phyloP scores from a whole-genome alignment of 257 asterid genomes.

The Primulina eburnea region DNA sequence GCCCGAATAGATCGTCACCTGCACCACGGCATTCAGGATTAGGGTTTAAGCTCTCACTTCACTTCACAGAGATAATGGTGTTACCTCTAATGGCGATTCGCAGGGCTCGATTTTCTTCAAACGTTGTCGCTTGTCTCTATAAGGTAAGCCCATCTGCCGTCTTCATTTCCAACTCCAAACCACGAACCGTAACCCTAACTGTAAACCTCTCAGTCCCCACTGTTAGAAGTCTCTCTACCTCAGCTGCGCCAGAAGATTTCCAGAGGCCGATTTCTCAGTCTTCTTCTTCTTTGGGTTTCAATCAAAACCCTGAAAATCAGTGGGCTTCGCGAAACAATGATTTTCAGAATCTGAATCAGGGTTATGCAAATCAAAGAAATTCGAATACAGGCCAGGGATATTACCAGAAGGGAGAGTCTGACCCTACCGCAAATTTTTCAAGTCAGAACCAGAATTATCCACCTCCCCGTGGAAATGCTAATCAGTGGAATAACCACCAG shows the following conservation, averaged over 20 bases:
- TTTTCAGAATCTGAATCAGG: constrained; percentile 47
- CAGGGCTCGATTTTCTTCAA: constrained; percentile 38
- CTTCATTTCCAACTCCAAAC: constrained; percentile 34
- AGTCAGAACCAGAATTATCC: constrained; percentile 39
- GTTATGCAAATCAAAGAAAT: constrained; percentile 35
- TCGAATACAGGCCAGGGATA: constrained; percentile 28
- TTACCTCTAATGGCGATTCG: constrained; percentile 38
- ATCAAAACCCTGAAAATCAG: constrained; percentile 35
- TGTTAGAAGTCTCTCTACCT: constrained; percentile 43
- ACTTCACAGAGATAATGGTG: constrained; percentile 38
- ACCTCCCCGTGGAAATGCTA: constrained; percentile 32
- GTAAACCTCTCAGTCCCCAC: constrained; percentile 28
- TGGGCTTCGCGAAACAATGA: constrained; percentile 27
- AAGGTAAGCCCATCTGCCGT: constrained; percentile 34
- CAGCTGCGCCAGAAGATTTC: constrained; percentile 38
- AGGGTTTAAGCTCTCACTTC: constrained; percentile 36
- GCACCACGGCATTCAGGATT: not conserved
- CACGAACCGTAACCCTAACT: constrained; percentile 35
- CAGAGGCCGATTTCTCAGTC: constrained; percentile 32
- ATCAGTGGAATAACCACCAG: constrained; percentile 34
- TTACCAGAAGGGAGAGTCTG: constrained; percentile 21
- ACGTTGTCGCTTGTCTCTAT: constrained; percentile 20
- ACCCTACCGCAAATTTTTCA: constrained; percentile 31
- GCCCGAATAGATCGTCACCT: too few species aligned
- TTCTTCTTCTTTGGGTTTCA: constrained; percentile 29